phyloP scores from a whole-genome alignment of 805 yeast genomes.

The Wickerhamomyces alni region DNA sequence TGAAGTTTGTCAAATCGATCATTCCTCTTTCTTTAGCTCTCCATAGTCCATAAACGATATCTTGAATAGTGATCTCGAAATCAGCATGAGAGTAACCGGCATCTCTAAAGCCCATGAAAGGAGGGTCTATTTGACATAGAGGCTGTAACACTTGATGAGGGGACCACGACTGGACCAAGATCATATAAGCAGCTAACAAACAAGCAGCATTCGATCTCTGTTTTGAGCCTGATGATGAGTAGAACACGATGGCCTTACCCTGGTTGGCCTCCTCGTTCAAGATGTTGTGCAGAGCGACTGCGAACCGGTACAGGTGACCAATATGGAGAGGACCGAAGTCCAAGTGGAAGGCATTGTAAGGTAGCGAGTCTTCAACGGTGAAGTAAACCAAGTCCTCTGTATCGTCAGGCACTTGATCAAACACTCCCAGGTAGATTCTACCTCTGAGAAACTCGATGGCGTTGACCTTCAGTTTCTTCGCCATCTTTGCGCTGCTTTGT shows the following conservation, averaged over 20 bases:
- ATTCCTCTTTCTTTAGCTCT: conserved; percentile 90
- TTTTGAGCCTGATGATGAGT: conserved; percentile 75
- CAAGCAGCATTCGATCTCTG: conserved; percentile 93
- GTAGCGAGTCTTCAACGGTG: conserved; percentile 87
- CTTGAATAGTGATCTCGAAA: conserved; percentile 89
- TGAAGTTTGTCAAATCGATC: conserved; percentile 79
- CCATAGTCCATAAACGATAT: conserved; percentile 95
- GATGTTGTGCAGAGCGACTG: conserved; percentile 88
- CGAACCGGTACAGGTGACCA: conserved; percentile 91
- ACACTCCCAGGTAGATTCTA: conserved; percentile 85
- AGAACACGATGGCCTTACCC: conserved; percentile 85
- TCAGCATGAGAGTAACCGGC: conserved; percentile 97
- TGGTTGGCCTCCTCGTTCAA: conserved; percentile 80
- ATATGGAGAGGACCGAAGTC: conserved; percentile 96
- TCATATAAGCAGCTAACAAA: conserved; percentile 89
- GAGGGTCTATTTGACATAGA: conserved; percentile 84
- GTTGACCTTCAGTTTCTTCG: conserved; percentile 50
- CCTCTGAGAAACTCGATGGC: conserved; percentile 37
- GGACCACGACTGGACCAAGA: conserved; percentile 93
- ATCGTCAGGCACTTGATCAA: conserved; percentile 71
- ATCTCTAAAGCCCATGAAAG: conserved; percentile 91
- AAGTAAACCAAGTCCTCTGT: conserved; percentile 74
- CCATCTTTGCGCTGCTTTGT: conserved; percentile 28
- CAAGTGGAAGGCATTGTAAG: conserved; percentile 90
- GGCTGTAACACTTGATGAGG: conserved; percentile 98